Evolutionary conservation across 2,329 filamentous ascomycete species (phyloP), one percentile per base, ranked within the genome.

Genomic region (Trichoderma arundinaceum): DNA sequence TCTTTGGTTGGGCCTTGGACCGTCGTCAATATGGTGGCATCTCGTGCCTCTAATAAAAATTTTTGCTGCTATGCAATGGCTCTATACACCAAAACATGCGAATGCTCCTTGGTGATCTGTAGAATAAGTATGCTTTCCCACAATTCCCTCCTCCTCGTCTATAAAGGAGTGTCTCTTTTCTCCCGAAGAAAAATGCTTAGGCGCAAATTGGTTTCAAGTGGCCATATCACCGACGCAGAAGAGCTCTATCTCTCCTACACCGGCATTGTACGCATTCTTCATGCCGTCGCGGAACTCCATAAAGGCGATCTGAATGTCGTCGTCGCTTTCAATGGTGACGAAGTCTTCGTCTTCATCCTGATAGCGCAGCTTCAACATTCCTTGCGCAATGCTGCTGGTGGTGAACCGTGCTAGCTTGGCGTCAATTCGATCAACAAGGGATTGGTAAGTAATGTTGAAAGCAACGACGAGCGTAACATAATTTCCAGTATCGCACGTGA

Each of bases 381-480:
- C 91, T 73, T 88, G 90, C 71, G 89, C 89, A 73, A 97, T 94
- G 61, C 91, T 94, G 74, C 92, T 91, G 71, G 86, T 90, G 19
- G 92, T 96, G 72, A 94, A 94, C 64, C 92, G 88, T 67, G 91
- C 91, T 66, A 99, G 86, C 77, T 99, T 99, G 33, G 93, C 92
- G 74, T 99, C 95, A 72, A 99, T 97, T 10, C 95, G 91, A 75
- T 98, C 95, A 69, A 95, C 93, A 64, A 99, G 84, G 28, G 92
- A 95, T 70, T 95, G 92, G 78, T 96, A 98, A 46, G 92, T 90
- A 72, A 98, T 98, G 75, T 96, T 97, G 78, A 92, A 96, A 38
- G 92, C 91, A 48, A 97, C 96, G 10, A 99, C 94, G n/a, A 99
- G 84, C 0, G 94, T 97, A 66, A 97, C 90, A 71, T 96, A 96